These are phyloP conservation scores for Corniculantispora saksenae DNA, from an alignment of 2,329 filamentous ascomycete species.

Conservation along the genomic window DNA sequence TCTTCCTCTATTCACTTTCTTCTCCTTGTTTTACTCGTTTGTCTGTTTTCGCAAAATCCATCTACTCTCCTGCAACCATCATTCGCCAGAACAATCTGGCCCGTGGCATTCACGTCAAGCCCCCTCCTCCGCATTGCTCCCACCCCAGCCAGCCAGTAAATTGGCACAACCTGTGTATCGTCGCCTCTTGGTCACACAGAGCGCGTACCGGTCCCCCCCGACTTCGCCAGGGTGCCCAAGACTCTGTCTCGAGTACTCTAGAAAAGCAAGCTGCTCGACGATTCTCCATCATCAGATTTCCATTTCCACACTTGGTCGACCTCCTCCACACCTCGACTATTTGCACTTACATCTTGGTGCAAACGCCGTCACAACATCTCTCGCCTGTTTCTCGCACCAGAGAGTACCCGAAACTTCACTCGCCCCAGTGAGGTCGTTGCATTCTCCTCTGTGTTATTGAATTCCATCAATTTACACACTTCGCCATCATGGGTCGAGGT, in stretches of 20 bases:
- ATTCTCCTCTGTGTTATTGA: neutral
- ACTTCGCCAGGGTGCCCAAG: neutral
- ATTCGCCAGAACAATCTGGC: neutral
- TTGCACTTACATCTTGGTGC: neutral
- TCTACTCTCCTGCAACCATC: neutral
- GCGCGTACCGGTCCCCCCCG: neutral
- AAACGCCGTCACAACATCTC: neutral
- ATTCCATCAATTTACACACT: neutral
- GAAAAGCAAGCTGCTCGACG: neutral
- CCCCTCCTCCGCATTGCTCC: neutral
- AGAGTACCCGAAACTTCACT: neutral
- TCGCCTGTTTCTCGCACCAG: neutral
- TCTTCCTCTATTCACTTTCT: neutral
- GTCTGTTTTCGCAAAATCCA: neutral
- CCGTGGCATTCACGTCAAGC: neutral
- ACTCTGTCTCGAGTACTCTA: neutral
- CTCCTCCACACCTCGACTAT: neutral
- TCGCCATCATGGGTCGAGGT: constrained; percentile 41
- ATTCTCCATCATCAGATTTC: neutral
- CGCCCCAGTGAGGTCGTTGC: too few species aligned
- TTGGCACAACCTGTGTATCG: neutral
- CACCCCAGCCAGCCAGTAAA: neutral
- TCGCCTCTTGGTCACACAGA: constrained; percentile 9
- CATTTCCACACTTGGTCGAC: neutral
- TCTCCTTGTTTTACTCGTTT: neutral